Conservation (phyloP, 257 asterid species). For the Eucommia ulmoides region DNA sequence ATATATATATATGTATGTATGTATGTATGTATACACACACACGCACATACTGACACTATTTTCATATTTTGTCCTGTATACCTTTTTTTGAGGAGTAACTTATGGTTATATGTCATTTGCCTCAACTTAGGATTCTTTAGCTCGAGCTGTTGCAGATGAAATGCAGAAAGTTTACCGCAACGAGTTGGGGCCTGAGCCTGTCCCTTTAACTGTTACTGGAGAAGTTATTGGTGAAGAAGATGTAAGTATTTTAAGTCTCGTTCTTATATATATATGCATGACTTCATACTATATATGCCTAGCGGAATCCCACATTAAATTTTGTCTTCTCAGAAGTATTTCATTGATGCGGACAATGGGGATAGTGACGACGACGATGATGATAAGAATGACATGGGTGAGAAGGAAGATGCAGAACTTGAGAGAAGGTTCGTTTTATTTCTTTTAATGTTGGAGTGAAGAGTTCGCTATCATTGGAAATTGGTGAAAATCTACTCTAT, state of each 20-base stretch:
- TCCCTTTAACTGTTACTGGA: constrained; percentile 66
- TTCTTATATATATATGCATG: no score
- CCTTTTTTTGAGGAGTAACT: constrained; percentile 2
- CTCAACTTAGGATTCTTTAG: constrained; percentile 68
- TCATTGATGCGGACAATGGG: constrained; percentile 67
- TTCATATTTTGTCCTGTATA: constrained; percentile 1
- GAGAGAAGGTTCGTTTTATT: constrained; percentile 52
- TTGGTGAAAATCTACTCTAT: no score
- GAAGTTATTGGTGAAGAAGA: constrained; percentile 68
- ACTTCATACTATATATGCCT: no score
- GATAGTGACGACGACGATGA: constrained; percentile 37
- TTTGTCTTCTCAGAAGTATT: constrained; percentile 59
- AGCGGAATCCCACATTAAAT: no score
- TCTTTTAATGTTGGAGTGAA: no score
- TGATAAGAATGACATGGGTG: constrained; percentile 24
- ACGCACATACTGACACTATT: no score
- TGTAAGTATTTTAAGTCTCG: constrained; percentile 24
- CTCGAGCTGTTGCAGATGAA: constrained; percentile 93
- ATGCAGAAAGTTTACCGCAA: constrained; percentile 72
- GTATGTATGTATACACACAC: no score
- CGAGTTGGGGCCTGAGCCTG: constrained; percentile 81
- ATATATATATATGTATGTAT: no score
- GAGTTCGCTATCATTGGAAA: no score
- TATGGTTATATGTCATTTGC: constrained; percentile 9
- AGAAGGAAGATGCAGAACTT: constrained; percentile 29